A percentile compares a stretch with the other conserved stretches of the same genome.
These are phyloP conservation scores for Penicillium griseofulvum DNA, from an alignment of 2,329 filamentous ascomycete species.

Conservation along the genomic window DNA sequence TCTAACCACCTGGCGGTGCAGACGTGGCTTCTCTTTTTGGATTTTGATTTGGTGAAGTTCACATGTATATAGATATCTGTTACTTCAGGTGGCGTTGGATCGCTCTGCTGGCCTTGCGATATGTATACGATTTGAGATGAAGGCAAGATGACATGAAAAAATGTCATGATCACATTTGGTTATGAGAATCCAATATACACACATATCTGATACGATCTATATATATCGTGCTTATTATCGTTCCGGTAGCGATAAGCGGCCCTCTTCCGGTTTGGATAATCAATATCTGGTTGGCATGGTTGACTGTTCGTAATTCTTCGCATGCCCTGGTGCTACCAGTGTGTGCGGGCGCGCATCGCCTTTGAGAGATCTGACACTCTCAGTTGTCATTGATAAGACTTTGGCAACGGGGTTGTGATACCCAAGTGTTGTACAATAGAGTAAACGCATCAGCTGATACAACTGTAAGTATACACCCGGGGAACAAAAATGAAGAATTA, in stretches of 20 bases:
- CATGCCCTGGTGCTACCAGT: constrained; percentile 30
- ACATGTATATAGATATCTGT: background rate
- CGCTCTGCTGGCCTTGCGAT: background rate
- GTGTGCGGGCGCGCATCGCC: constrained; percentile 15
- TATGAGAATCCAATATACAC: background rate
- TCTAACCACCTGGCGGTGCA: background rate
- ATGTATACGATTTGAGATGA: constrained; percentile 1
- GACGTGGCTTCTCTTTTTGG: background rate
- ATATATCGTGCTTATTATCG: constrained; percentile 6
- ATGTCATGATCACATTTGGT: background rate
- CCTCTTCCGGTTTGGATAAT: constrained; percentile 30
- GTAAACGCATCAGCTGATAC: background rate
- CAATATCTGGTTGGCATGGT: constrained; percentile 32
- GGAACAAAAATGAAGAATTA: constrained; percentile 38
- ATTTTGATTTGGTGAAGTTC: background rate
- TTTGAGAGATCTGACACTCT: too few relatives aligned
- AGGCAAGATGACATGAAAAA: background rate
- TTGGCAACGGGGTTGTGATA: constrained; percentile 28
- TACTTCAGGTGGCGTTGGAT: background rate
- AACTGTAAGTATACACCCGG: background rate
- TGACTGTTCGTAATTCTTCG: constrained; percentile 21
- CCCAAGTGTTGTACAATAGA: constrained; percentile 35
- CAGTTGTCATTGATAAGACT: background rate
- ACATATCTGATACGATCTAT: background rate
- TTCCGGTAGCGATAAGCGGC: constrained; percentile 35